A percentile compares a stretch with the other conserved stretches of the same genome.
These are phyloP conservation scores for Monilinia fructigena DNA, from an alignment of 2,329 filamentous ascomycete species.

Conservation along the genomic window DNA sequence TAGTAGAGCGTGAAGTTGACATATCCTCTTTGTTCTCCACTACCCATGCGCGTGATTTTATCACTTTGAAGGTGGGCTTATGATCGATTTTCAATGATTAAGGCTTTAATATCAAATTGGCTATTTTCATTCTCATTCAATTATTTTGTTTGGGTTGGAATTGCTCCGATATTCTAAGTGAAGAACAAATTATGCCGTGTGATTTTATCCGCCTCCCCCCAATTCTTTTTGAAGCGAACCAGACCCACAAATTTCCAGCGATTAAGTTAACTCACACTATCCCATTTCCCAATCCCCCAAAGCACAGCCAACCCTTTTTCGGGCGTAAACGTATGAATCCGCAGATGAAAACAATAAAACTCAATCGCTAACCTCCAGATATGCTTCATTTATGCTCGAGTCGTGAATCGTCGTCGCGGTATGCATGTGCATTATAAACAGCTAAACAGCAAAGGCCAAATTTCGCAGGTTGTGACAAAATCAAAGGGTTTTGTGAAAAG, in stretches of 20 bases:
- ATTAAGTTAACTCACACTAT: slow-evolving; percentile 4
- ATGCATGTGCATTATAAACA: slow-evolving; percentile 24
- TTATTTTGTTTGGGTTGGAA: slow-evolving; percentile 16
- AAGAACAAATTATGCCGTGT: slow-evolving; percentile 13
- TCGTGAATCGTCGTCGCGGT: slow-evolving; percentile 24
- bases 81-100: slow-evolving; percentile 7
- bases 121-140: slow-evolving; percentile 5
- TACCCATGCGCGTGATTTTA: slow-evolving; percentile 16
- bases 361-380: slow-evolving; percentile 33
- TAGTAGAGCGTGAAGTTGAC: slow-evolving; percentile 20
- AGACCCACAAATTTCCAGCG: slow-evolving; percentile 10
- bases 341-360: slow-evolving; percentile 24
- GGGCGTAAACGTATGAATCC: slow-evolving; percentile 3
- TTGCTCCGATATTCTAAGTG: slow-evolving; percentile 17
- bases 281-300: neutral
- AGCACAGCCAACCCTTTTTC: neutral
- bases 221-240: slow-evolving; percentile 19
- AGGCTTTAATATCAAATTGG: neutral
- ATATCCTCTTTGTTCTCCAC: slow-evolving; percentile 3
- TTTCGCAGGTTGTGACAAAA: slow-evolving; percentile 12
- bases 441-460: slow-evolving; percentile 15
- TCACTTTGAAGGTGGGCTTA: slow-evolving; percentile 5
- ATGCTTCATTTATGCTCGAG: slow-evolving; percentile 34
- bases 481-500: slow-evolving; percentile 10
- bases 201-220: slow-evolving; percentile 13